Base-by-base conservation (phyloP, 441 rosid species). In the Jatropha podagrica region DNA sequence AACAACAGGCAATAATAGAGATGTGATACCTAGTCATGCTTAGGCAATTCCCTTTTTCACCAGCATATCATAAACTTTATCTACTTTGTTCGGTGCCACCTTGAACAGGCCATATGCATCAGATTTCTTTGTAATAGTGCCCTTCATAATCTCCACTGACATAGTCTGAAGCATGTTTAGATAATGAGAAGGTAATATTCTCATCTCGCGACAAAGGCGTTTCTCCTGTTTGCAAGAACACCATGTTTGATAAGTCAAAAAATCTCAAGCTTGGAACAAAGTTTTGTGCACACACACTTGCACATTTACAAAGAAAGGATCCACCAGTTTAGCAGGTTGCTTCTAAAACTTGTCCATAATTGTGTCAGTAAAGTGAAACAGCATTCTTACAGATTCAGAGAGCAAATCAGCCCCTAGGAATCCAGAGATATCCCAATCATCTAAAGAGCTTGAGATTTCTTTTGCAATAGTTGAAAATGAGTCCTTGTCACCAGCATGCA, bases 41-140 rank as follows among this genome's bases (percentile, higher is more conserved):
- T 81, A 85, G 44, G 87, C 87, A 66, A 88, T 81, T 54, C 95
- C 93, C 82, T 91, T 95, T 66, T 84, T 81, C 66, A 90, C 81
- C 60, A 92, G 84, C 89, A 91, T 88, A 74, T 95, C 97, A 78
- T 93, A 95, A 37, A 90, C 88, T 80, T 75, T 87, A 80, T 93
- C 99, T 40, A 89, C 91, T 88, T 95, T 93, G 81, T 87, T 81
- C 17, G 92, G 83, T 14, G 93, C 96, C 72, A 95, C 94, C 83
- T 85, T 88, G 83, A 95, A 90, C 76, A 91, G 83, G 81, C 77
- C 78, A 82, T 90, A 86, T 14, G 99, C 98, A 78, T 95, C 99
- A 5, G 96, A 82, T 83, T 89, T 95, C 71, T 84, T 82, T 77
- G 83, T 85, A 20, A 95, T 77, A 59, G 80, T 86, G 72, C 96